Evolutionary conservation across 2,329 filamentous ascomycete species (phyloP), one percentile per base, ranked within the genome.

Genomic region (Tricladium varicosporioides): DNA sequence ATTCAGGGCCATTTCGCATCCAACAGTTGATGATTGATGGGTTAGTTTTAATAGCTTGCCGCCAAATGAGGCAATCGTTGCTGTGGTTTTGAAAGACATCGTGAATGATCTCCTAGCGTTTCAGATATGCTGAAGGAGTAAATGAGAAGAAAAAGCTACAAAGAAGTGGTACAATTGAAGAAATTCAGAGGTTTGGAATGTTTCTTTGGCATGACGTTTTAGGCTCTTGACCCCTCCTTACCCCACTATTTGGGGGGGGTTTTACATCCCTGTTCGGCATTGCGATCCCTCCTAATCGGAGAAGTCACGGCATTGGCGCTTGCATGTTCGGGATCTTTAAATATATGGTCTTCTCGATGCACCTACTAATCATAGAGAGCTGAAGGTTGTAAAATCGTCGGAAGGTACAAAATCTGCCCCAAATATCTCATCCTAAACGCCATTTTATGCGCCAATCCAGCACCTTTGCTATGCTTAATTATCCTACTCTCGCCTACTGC

Each of bases 21-120:
- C 85, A 56, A 91, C 96, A 60, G 84, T 81, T 64, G 81, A 77
- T 55, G 92, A 91, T 71, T 87, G 76, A 82, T 99, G 94, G 67
- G 87, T 85, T 60, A 99, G 89, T 81, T 99, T 97, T 67, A 96
- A 84, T 59, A 99, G 88, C 76, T 92, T 92, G 72, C 94, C 94
- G 72, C 92, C 93, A 72, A 97, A 97, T 73, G 86, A 90, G 78
- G 87, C 82, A 75, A 97, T 96, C 62, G 89, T 91, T 59, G 91
- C 88, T 73, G 89, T 95, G 65, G 89, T 96, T 72, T 89, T 90
- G 80, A 97, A 92, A 58, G 88, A 79, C 92, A 94, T 94, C 61
- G 63, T 80, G 56, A 51, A 5, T 32, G 31, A 33, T 16, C 36
- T 15, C 15, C 14, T 18, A 18, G 31, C 10, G n/a, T n/a, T 53